Evolutionary conservation across 139 green algal genomes (phyloP).

Genomic region (Closterium sp.): DNA sequence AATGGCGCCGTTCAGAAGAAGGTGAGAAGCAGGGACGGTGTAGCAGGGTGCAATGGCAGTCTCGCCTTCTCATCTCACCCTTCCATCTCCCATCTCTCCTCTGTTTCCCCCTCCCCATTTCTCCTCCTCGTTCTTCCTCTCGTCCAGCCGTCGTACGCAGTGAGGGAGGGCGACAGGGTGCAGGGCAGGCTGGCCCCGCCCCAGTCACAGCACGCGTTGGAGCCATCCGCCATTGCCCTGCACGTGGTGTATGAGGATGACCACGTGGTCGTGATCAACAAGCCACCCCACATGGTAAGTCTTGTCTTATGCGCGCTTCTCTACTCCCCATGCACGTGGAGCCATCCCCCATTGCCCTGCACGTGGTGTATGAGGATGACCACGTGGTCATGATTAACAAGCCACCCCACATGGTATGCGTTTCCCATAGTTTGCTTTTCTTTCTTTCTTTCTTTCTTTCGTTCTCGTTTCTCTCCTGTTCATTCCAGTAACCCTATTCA

Average conservation of each 20-base stretch:
- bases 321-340: not conserved
- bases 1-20: not conserved
- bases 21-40: not conserved
- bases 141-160: not conserved
- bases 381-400: not conserved
- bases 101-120: too few relatives aligned
- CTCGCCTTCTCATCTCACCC: too few relatives aligned
- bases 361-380: not conserved
- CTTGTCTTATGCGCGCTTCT: not conserved
- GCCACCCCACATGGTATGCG: not conserved
- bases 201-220: not conserved
- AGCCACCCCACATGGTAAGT: not conserved
- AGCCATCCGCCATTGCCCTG: not conserved
- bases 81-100: too few relatives aligned
- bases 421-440: not conserved
- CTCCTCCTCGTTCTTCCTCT: not conserved
- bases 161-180: conserved; percentile 1
- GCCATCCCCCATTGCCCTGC: not conserved
- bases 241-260: conserved; percentile 1
- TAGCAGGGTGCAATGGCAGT: too few relatives aligned
- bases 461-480: too few relatives aligned
- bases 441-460: not conserved
- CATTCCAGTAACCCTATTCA: not conserved
- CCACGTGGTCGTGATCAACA: not conserved
- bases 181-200: not conserved